Conservation (phyloP, 208 protist species). For the Trypanosomatidae sp. region DNA sequence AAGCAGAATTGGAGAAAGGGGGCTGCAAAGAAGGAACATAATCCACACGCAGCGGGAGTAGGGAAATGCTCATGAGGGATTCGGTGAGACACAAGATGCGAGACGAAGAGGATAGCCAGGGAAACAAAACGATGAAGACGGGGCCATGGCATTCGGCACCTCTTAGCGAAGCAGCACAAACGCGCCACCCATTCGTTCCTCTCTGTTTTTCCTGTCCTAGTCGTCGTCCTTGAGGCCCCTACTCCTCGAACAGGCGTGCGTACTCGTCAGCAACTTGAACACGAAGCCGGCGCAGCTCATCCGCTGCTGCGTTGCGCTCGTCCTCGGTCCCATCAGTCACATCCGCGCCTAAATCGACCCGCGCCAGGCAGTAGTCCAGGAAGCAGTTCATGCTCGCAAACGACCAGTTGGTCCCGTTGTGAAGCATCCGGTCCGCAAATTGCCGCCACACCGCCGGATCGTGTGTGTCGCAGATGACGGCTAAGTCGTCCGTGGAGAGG, state of each 20-base stretch:
- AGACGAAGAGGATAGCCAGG: neutral
- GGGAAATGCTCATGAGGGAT: neutral
- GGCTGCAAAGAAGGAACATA: neutral
- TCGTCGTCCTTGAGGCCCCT: neutral
- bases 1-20: neutral
- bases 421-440: slow-evolving; percentile 59
- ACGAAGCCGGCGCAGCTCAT: slow-evolving; percentile 1
- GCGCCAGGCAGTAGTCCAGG: slow-evolving; percentile 28
- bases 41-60: neutral
- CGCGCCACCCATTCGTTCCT: neutral
- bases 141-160: neutral
- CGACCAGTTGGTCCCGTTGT: slow-evolving; percentile 67
- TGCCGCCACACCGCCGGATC: slow-evolving; percentile 34
- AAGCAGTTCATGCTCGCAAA: slow-evolving; percentile 49
- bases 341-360: neutral
- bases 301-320: neutral
- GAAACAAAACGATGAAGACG: neutral
- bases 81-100: neutral
- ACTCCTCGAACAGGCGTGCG: slow-evolving; percentile 3
- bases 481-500: slow-evolving; percentile 42
- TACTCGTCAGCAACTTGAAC: neutral
- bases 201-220: neutral
- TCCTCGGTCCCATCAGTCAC: slow-evolving; percentile 5
- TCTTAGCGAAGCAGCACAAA: neutral
- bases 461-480: slow-evolving; percentile 37